These are phyloP conservation scores for Monascus ruber DNA, from an alignment of 2,329 filamentous ascomycete species.

Conservation along the genomic window DNA sequence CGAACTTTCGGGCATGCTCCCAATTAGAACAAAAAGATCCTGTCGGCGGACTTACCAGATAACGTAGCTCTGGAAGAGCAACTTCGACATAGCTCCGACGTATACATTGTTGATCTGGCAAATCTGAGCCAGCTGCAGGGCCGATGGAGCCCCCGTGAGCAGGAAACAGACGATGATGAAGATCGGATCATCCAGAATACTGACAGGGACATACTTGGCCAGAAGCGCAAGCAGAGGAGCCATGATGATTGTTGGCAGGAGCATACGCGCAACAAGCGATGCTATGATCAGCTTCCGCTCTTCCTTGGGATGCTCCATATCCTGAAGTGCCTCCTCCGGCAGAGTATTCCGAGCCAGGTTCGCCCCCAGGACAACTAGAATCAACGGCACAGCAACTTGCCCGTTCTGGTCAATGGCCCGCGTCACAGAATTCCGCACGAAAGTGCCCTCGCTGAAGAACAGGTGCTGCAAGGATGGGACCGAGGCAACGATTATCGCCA, in stretches of 20 bases:
- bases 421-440: slow-evolving; percentile 86
- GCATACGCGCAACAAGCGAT: slow-evolving; percentile 77
- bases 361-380: slow-evolving; percentile 86
- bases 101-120: slow-evolving; percentile 97
- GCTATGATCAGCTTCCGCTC: slow-evolving; percentile 74
- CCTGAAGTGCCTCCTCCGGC: slow-evolving; percentile 51
- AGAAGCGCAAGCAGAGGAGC: slow-evolving; percentile 74
- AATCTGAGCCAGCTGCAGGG: slow-evolving; percentile 90
- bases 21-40: too few relatives aligned
- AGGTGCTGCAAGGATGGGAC: slow-evolving; percentile 68
- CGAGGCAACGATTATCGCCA: slow-evolving; percentile 81
- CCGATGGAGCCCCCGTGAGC: slow-evolving; percentile 84
- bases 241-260: slow-evolving; percentile 85
- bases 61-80: slow-evolving; percentile 94
- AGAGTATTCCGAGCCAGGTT: slow-evolving; percentile 89
- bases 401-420: slow-evolving; percentile 75
- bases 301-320: slow-evolving; percentile 57
- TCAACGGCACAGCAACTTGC: slow-evolving; percentile 85
- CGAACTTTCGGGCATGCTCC: too few relatives aligned
- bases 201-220: slow-evolving; percentile 83
- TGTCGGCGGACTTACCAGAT: slow-evolving; percentile 56
- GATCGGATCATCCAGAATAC: slow-evolving; percentile 93
- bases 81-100: slow-evolving; percentile 82
- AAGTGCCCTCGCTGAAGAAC: slow-evolving; percentile 82
- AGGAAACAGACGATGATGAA: slow-evolving; percentile 97